Conservation (phyloP, 1,284 basidiomycete genomes). For the Pterulicium gracile region DNA sequence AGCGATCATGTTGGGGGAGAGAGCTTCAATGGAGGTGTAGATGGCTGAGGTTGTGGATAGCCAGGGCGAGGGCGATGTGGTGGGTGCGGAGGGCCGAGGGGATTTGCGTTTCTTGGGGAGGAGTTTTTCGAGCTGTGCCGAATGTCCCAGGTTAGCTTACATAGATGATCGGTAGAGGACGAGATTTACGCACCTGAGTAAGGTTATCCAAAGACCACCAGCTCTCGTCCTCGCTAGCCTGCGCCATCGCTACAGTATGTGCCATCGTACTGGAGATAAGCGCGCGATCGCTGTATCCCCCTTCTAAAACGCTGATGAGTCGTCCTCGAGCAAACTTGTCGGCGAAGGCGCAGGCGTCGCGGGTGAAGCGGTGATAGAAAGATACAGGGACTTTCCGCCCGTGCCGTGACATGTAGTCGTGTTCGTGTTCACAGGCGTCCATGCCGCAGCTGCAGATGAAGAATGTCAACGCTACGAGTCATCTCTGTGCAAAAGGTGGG, state of each 20-base stretch:
- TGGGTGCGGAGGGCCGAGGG: background rate
- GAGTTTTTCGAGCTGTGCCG: constrained; percentile 8
- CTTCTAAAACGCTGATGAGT: constrained; percentile 84
- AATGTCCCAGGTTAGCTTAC: background rate
- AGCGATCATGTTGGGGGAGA: background rate
- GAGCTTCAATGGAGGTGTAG: background rate
- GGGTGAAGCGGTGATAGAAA: constrained; percentile 82
- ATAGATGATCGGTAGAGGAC: background rate
- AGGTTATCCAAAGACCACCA: constrained; percentile 73
- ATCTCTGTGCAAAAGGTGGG: no score
- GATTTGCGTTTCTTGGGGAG: constrained; percentile 1
- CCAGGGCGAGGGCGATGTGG: background rate
- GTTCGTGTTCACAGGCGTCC: constrained; percentile 91
- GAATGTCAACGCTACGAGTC: constrained; percentile 3
- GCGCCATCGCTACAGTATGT: constrained; percentile 61
- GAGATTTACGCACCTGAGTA: constrained; percentile 33
- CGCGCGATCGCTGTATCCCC: constrained; percentile 89
- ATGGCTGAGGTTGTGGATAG: background rate
- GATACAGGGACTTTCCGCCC: constrained; percentile 80
- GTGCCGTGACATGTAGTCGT: constrained; percentile 87
- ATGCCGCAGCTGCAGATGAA: constrained; percentile 61
- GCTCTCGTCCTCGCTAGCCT: constrained; percentile 28
- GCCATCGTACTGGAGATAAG: constrained; percentile 76
- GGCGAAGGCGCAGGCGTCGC: constrained; percentile 61
- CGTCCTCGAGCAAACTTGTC: constrained; percentile 59